Percentiles rank a stretch among this genome's conserved stretches.
These are phyloP conservation scores for Penicillium nordicum DNA, from an alignment of 2,329 filamentous ascomycete genomes.

Conservation along the genomic window DNA sequence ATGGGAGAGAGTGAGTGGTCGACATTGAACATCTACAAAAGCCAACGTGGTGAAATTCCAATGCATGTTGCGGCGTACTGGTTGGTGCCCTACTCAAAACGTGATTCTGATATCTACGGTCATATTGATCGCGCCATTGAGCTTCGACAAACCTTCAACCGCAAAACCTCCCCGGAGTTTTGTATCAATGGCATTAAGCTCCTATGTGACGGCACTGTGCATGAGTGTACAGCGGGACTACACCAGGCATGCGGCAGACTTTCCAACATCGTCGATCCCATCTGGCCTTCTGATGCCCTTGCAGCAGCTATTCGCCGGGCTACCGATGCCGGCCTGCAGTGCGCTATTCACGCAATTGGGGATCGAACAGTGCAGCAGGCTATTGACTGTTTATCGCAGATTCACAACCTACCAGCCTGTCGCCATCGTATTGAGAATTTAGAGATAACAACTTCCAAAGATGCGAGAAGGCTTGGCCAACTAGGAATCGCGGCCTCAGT, in stretches of 20 bases:
- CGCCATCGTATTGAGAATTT: slow-evolving; percentile 52
- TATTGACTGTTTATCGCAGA: slow-evolving; percentile 32
- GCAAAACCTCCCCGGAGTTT: slow-evolving; percentile 39
- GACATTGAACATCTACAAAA: slow-evolving; percentile 37
- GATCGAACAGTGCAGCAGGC: slow-evolving; percentile 46
- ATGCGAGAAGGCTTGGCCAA: slow-evolving; percentile 44
- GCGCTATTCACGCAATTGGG: slow-evolving; percentile 51
- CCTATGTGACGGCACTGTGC: slow-evolving; percentile 51
- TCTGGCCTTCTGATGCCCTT: slow-evolving; percentile 45
- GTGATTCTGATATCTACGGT: slow-evolving; percentile 35
- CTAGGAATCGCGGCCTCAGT: slow-evolving; percentile 45
- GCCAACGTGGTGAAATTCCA: slow-evolving; percentile 30
- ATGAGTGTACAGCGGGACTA: slow-evolving; percentile 38
- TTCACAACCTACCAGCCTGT: slow-evolving; percentile 26
- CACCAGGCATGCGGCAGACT: slow-evolving; percentile 39
- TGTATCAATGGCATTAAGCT: slow-evolving; percentile 50
- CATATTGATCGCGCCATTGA: slow-evolving; percentile 48
- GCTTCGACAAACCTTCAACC: slow-evolving; percentile 41
- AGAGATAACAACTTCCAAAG: slow-evolving; percentile 47
- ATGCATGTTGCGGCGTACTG: slow-evolving; percentile 48
- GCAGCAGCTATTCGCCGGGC: slow-evolving; percentile 44
- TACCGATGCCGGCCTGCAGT: slow-evolving; percentile 44
- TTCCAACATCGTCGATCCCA: slow-evolving; percentile 37
- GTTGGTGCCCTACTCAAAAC: slow-evolving; percentile 44
- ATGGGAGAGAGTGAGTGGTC: slow-evolving; percentile 50